Evolutionary conservation across 306 rosid species (phyloP).

Genomic region (Castanea mollissima): DNA sequence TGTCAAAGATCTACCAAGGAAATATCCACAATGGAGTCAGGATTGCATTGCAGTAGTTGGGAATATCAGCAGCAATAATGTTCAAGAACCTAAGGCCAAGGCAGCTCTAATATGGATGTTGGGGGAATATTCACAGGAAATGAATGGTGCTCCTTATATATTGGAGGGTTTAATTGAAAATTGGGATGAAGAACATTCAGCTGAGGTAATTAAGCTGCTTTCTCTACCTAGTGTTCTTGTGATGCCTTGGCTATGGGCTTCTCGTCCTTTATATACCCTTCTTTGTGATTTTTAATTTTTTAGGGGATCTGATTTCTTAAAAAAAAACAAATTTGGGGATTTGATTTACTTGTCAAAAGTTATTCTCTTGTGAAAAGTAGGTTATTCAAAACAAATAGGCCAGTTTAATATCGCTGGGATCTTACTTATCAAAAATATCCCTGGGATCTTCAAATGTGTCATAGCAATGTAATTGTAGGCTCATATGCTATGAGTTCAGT

Average conservation of each 20-base stretch:
- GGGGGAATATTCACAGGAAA: conserved; percentile 97
- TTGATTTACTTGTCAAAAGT: not conserved
- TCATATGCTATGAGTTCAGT: not conserved
- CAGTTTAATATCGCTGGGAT: conserved; percentile 1
- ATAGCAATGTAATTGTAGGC: not conserved
- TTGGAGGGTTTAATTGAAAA: conserved; percentile 82
- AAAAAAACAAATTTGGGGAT: not conserved
- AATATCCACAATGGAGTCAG: conserved; percentile 99
- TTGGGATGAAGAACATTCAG: conserved; percentile 97
- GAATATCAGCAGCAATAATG: conserved; percentile 92
- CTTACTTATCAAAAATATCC: not conserved
- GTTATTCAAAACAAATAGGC: not conserved
- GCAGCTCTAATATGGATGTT: conserved; percentile 99
- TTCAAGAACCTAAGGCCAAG: conserved; percentile 98
- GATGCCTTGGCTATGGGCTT: not conserved
- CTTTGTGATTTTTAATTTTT: not conserved
- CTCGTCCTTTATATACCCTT: too few relatives aligned
- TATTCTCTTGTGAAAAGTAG: not conserved
- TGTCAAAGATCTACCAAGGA: conserved; percentile 91
- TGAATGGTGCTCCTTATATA: conserved; percentile 93
- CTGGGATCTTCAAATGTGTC: not conserved
- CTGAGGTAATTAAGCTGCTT: conserved; percentile 57
- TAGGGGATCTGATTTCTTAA: not conserved
- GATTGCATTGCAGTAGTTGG: conserved; percentile 99
- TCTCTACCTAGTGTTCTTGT: not conserved